phyloP scores from a whole-genome alignment of 2,329 filamentous ascomycete species.

The Colletotrichum sp. region DNA sequence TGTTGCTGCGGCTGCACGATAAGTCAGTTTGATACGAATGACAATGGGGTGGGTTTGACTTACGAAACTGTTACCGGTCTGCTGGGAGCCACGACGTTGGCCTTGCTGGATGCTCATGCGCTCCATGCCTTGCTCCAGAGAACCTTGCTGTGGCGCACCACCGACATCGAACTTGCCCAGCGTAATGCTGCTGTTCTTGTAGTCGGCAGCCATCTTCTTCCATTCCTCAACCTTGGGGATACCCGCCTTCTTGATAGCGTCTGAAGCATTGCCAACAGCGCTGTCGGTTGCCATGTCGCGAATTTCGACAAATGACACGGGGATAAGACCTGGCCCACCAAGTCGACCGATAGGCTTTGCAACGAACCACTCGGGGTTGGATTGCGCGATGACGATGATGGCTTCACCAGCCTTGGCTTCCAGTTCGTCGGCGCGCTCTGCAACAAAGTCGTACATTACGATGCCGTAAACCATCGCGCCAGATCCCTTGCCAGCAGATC shows the following conservation, averaged over 20 bases:
- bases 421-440: slow-evolving; percentile 93
- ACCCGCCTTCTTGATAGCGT: slow-evolving; percentile 85
- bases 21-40: not conserved
- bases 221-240: slow-evolving; percentile 97
- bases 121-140: slow-evolving; percentile 75
- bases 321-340: slow-evolving; percentile 94
- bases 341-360: slow-evolving; percentile 97
- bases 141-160: slow-evolving; percentile 41
- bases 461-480: slow-evolving; percentile 96
- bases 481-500: slow-evolving; percentile 46
- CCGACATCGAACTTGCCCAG: slow-evolving; percentile 83
- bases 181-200: slow-evolving; percentile 98
- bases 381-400: slow-evolving; percentile 98
- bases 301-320: slow-evolving; percentile 96
- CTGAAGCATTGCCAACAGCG: slow-evolving; percentile 80
- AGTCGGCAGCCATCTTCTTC: slow-evolving; percentile 99
- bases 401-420: slow-evolving; percentile 95
- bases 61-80: slow-evolving; percentile 53
- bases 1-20: slow-evolving; percentile 9
- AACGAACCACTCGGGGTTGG: slow-evolving; percentile 98
- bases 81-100: slow-evolving; percentile 41
- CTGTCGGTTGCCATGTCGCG: slow-evolving; percentile 90
- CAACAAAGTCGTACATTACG: slow-evolving; percentile 96
- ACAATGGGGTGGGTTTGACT: slow-evolving; percentile 29
- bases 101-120: slow-evolving; percentile 77